Percentiles rank a stretch among this genome's conserved stretches.
These are phyloP conservation scores for Trichoderma orchidacearum DNA, from an alignment of 495 filamentous ascomycete genomes.

Conservation along the genomic window DNA sequence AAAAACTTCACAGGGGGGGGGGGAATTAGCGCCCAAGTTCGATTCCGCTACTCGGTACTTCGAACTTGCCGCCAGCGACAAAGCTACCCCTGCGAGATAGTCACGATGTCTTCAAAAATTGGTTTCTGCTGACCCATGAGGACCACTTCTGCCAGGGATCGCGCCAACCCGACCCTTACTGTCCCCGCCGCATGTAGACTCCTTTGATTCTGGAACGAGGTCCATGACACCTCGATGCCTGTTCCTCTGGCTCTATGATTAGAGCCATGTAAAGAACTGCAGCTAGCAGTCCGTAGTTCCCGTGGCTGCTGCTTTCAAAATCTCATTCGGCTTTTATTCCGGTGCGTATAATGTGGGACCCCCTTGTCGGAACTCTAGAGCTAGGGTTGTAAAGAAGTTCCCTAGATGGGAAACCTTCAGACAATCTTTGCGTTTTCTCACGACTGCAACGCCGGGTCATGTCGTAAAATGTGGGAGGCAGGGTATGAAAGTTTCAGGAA, in stretches of 20 bases:
- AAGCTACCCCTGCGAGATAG: neutral
- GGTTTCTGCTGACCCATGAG: neutral
- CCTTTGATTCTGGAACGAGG: neutral
- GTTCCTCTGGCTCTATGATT: neutral
- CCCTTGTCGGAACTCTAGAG: neutral
- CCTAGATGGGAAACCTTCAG: neutral
- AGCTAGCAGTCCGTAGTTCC: neutral
- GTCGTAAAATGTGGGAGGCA: too few species aligned
- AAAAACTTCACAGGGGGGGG: too few species aligned
- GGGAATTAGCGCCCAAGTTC: too few species aligned
- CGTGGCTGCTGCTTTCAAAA: neutral
- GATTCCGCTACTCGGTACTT: neutral
- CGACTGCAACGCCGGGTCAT: neutral
- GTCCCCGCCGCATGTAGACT: neutral
- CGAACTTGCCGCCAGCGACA: neutral
- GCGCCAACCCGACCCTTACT: neutral
- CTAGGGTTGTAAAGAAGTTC: neutral
- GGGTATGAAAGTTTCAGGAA: neutral
- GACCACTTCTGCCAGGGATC: neutral
- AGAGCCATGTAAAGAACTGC: neutral
- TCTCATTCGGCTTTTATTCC: neutral
- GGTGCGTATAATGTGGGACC: neutral
- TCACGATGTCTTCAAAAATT: neutral
- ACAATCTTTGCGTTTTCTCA: neutral
- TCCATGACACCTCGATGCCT: neutral